A percentile compares a stretch with the other conserved stretches of the same genome.
Conservation (phyloP, 345 rosid genomes). For the Gossypium australe region DNA sequence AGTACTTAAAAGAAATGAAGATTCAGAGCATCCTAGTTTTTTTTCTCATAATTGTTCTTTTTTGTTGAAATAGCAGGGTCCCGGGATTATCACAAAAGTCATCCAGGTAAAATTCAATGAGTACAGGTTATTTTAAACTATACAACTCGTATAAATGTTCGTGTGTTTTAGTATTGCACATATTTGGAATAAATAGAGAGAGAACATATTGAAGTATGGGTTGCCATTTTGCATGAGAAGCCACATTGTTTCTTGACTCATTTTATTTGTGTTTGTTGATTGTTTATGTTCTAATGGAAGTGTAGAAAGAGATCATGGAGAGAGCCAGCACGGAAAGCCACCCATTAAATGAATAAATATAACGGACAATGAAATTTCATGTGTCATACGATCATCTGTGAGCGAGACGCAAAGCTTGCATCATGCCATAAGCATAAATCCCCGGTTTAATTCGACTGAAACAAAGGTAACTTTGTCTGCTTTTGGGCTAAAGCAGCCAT, state of each 20-base stretch:
- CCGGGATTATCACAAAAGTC: slow-evolving; percentile 51
- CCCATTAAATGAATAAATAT: slow-evolving; percentile 13
- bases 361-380: background rate
- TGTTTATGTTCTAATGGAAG: slow-evolving; percentile 14
- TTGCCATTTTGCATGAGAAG: background rate
- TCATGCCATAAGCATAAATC: background rate
- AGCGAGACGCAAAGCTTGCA: background rate
- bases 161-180: background rate
- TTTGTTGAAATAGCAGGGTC: slow-evolving; percentile 28
- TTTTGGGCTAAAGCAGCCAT: background rate
- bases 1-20: background rate
- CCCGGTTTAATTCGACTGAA: background rate
- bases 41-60: background rate
- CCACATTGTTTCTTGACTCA: background rate
- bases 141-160: background rate
- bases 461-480: background rate
- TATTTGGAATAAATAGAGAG: background rate
- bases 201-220: background rate
- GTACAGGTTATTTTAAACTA: background rate
- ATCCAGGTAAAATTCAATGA: slow-evolving; percentile 41
- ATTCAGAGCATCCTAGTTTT: background rate
- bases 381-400: background rate
- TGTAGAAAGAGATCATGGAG: slow-evolving; percentile 47
- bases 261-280: background rate
- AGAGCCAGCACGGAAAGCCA: slow-evolving; percentile 41